Percentiles rank a stretch among this genome's conserved stretches.
Conservation (phyloP, 352 stramenopile genomes). For the Pythium scleroteichum region DNA sequence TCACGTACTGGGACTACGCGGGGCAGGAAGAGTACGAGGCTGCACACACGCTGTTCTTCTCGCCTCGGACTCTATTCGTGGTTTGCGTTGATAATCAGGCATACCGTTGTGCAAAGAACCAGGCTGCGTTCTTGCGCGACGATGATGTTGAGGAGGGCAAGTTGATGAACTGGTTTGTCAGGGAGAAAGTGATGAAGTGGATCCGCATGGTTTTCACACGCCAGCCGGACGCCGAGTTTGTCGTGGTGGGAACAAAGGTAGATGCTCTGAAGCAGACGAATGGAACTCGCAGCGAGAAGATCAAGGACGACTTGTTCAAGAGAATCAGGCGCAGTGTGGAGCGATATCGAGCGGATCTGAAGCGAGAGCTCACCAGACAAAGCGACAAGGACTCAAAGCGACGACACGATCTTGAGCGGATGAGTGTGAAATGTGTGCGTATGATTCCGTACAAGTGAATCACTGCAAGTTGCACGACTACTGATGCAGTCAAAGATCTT, state of each 20-base stretch:
- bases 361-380: too few species aligned
- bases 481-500: neutral
- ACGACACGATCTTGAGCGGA: too few species aligned
- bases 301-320: neutral
- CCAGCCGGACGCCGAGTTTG: constrained; percentile 6
- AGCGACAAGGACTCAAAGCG: too few species aligned
- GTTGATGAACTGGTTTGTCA: constrained; percentile 4
- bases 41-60: constrained; percentile 15
- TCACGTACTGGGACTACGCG: constrained; percentile 15
- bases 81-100: constrained; percentile 1
- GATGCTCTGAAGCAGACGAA: neutral
- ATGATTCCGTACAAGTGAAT: neutral
- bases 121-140: neutral
- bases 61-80: constrained; percentile 3
- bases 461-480: neutral
- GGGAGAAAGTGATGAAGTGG: neutral
- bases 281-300: neutral
- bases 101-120: neutral
- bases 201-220: constrained; percentile 4
- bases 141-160: neutral
- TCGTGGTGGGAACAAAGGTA: neutral
- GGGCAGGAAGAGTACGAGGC: constrained; percentile 6
- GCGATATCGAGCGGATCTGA: neutral
- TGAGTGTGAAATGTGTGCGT: too few species aligned
- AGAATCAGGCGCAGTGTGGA: neutral